Evolutionary conservation across 2,329 filamentous ascomycete genomes (phyloP), one percentile per base, ranked within the genome.

Genomic region (Tolypocladium amazonense): DNA sequence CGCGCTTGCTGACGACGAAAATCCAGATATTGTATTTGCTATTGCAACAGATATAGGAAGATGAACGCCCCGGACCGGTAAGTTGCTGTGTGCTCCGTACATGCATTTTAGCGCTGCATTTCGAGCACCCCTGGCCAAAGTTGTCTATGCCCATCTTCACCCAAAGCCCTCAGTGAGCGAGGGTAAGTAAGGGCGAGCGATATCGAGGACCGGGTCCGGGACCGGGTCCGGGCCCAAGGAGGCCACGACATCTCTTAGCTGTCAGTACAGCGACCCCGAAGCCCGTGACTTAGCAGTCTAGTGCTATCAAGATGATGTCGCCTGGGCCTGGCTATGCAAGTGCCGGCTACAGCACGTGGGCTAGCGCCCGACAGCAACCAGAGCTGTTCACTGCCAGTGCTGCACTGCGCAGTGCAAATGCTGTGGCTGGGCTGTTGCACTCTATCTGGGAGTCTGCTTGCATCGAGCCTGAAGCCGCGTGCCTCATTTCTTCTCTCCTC

Each of bases 41-140:
- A 47, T 27, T 6, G 11, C n/a, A 33, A 45, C 27, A 47, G 14
- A 50, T 33, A 25, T 23, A 61, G 11, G 63, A 78, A 65, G 35
- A 83, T 83, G 81, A 83, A 83, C 73, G 81, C 81, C 15, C 81
- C 81, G 23, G 81, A 83, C 68, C 75, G 81, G 81, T 83, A 65
- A 71, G 80, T 73, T 45, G 57, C 20, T 56, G 56, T 58, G 41
- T 56, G 30, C 30, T 15, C 18, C 2, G 20, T 35, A 6, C 4
- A 5, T 7, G 20, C 20, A 35, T 12, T 37, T 23, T 0, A n/a
- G 20, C 30, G 20, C 30, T 35, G 30, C 30, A 12, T 37, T 23
- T 54, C 18, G 50, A 20, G 27, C 50, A 27, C 37, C 15, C 6
- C 33, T 27, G 15, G 18, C 33, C 39, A 27, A 2, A 6, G 30